These are phyloP conservation scores for Rhynchosporium graminicola DNA, from an alignment of 2,329 filamentous ascomycete genomes.

Conservation along the genomic window DNA sequence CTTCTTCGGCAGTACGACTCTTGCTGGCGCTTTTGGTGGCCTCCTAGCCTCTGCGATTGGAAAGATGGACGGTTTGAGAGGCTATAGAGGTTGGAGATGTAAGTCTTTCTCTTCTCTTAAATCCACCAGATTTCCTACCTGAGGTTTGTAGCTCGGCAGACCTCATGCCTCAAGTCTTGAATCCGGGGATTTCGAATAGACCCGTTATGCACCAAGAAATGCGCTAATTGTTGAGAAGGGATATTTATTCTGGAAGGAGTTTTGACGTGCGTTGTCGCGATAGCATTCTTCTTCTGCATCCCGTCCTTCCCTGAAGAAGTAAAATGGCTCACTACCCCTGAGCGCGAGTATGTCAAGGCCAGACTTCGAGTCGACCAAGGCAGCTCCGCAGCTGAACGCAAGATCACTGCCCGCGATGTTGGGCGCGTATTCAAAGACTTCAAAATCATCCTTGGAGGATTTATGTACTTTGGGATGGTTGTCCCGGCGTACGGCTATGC, in stretches of 20 bases:
- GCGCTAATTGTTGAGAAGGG: conserved; percentile 38
- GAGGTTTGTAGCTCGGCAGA: not conserved
- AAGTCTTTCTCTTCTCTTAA: not conserved
- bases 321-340: conserved; percentile 71
- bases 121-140: not conserved
- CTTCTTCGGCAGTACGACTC: conserved; percentile 83
- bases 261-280: conserved; percentile 61
- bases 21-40: conserved; percentile 83
- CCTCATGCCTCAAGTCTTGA: not conserved
- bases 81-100: conserved; percentile 75
- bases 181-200: not conserved
- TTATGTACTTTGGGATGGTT: conserved; percentile 82
- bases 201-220: not conserved
- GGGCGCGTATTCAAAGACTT: conserved; percentile 68
- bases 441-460: conserved; percentile 71
- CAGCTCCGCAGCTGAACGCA: conserved; percentile 61
- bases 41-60: conserved; percentile 83
- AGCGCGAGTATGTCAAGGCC: conserved; percentile 65
- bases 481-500: conserved; percentile 78
- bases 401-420: conserved; percentile 60
- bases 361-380: conserved; percentile 71
- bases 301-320: conserved; percentile 75
- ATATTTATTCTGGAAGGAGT: conserved; percentile 78
- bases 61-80: conserved; percentile 74
- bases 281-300: conserved; percentile 68